Percentiles rank a stretch among this genome's conserved stretches.
phyloP scores from a whole-genome alignment of 371 early-diverging fungal genomes.

The Basidiobolus meristosporus region DNA sequence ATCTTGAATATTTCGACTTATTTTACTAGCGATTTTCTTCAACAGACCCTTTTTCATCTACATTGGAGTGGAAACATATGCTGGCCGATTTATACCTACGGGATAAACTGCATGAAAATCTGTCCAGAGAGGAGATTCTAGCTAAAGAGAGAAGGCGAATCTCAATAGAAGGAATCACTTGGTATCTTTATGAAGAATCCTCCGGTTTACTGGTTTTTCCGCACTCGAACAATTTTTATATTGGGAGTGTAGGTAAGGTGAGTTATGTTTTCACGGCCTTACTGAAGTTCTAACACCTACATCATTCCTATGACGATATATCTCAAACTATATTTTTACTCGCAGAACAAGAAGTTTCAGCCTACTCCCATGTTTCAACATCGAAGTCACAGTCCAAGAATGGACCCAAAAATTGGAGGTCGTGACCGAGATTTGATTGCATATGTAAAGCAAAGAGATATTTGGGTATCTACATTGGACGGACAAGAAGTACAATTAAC shows the following conservation, averaged over 20 bases:
- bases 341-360: background rate
- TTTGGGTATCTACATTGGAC: slow-evolving; percentile 33
- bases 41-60: slow-evolving; percentile 5
- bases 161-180: slow-evolving; percentile 5
- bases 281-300: too few relatives aligned
- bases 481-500: slow-evolving; percentile 45
- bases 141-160: slow-evolving; percentile 4
- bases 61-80: slow-evolving; percentile 9
- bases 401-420: slow-evolving; percentile 44
- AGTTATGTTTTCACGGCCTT: too few relatives aligned
- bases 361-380: slow-evolving; percentile 1
- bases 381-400: slow-evolving; percentile 3
- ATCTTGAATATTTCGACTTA: too few relatives aligned
- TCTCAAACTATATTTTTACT: too few relatives aligned
- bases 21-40: background rate
- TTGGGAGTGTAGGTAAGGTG: slow-evolving; percentile 5
- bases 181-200: slow-evolving; percentile 1
- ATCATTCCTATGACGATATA: too few relatives aligned
- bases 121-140: too few relatives aligned
- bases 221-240: slow-evolving; percentile 7
- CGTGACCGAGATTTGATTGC: slow-evolving; percentile 20
- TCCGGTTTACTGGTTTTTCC: slow-evolving; percentile 7
- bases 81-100: slow-evolving; percentile 2
- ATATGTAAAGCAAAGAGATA: slow-evolving; percentile 36
- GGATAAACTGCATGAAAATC: too few relatives aligned